These are phyloP conservation scores for Breviolum minutum DNA, from an alignment of 73 alveolate species.

Conservation along the genomic window DNA sequence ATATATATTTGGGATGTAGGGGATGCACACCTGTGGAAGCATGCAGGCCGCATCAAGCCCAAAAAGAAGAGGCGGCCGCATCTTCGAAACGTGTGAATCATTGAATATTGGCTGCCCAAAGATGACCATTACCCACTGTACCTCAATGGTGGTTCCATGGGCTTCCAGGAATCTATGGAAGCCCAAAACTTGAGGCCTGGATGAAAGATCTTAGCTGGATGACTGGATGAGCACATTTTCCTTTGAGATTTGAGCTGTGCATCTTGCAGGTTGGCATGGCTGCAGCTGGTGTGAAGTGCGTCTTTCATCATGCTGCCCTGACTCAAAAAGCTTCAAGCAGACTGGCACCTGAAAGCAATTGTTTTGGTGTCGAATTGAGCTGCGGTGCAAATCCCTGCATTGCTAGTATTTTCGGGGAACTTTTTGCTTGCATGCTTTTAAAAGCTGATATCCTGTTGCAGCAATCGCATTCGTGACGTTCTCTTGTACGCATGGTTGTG, in stretches of 20 bases:
- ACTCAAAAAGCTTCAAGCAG: neutral
- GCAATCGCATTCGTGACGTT: neutral
- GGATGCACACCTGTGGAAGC: neutral
- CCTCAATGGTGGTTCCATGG: no score
- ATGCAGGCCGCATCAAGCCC: conserved; percentile 14
- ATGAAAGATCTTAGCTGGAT: neutral
- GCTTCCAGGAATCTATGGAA: conserved; percentile 78
- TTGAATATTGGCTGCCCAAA: no score
- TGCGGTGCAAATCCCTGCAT: no score
- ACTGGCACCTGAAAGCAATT: no score
- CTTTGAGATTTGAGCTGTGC: neutral
- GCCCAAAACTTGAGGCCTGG: conserved; percentile 24
- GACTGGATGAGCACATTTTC: neutral
- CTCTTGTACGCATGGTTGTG: neutral
- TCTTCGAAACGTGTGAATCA: neutral
- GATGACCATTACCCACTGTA: no score
- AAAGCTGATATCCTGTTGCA: neutral
- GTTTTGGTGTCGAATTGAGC: no score
- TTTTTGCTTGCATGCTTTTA: neutral
- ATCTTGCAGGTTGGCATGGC: neutral
- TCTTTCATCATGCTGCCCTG: conserved; percentile 11
- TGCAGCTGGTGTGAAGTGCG: conserved; percentile 70
- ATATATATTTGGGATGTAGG: neutral
- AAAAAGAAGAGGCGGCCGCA: conserved; percentile 4
- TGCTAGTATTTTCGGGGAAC: neutral